Percentiles rank a stretch among this genome's conserved stretches.
Evolutionary conservation across 2,329 filamentous ascomycete genomes (phyloP).

Genomic region (Fusarium stilboides): DNA sequence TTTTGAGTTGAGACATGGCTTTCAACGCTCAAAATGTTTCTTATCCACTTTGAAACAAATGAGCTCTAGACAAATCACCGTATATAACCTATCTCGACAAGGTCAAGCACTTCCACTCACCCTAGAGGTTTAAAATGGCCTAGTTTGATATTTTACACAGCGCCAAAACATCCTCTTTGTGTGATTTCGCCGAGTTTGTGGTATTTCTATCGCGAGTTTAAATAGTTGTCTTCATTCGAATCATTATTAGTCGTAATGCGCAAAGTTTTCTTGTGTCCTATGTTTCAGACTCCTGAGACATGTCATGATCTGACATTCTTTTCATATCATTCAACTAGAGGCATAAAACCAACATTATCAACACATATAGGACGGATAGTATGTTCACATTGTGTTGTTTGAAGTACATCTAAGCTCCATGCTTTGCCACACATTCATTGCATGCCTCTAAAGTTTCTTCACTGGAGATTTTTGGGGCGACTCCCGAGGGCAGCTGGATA

Average conservation of each 20-base stretch:
- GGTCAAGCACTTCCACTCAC: background rate
- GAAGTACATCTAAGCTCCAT: too few relatives aligned
- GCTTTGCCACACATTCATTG: too few relatives aligned
- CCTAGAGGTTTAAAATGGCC: conserved; percentile 1
- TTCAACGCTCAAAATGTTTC: background rate
- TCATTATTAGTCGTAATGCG: background rate
- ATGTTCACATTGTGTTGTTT: too few relatives aligned
- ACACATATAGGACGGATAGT: background rate
- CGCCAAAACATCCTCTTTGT: too few relatives aligned
- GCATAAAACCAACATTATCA: background rate
- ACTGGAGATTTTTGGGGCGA: too few relatives aligned
- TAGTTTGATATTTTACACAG: too few relatives aligned
- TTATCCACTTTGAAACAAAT: conserved; percentile 6
- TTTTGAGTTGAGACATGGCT: conserved; percentile 31
- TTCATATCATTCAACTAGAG: too few relatives aligned
- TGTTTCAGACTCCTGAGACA: background rate
- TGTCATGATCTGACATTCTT: background rate
- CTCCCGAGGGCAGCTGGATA: too few relatives aligned
- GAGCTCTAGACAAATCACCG: background rate
- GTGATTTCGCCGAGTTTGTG: too few relatives aligned
- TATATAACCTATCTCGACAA: conserved; percentile 1
- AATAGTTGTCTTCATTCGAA: background rate
- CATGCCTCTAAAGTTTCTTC: too few relatives aligned
- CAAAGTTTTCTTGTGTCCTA: background rate
- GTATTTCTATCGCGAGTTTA: background rate